A percentile compares a stretch with the other conserved stretches of the same genome.
Conservation (phyloP, 805 yeast species). For the Metschnikowia colocasiae region DNA sequence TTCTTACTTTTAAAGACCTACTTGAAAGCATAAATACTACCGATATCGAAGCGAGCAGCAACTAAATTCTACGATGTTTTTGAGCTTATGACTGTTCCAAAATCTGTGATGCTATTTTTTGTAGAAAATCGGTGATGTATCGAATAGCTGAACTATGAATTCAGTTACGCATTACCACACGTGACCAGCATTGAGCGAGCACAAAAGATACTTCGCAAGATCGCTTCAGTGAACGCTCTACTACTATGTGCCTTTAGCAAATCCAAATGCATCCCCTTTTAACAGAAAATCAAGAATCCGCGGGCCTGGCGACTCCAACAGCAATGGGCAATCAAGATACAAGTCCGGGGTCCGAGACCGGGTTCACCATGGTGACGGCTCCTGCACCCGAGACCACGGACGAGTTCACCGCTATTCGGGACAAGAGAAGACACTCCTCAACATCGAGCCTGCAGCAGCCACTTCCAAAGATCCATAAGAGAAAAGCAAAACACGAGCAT, state of each 20-base stretch:
- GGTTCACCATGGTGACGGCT: neutral
- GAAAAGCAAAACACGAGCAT: constrained; percentile 27
- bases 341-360: neutral
- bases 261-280: neutral
- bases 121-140: too few relatives aligned
- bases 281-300: neutral
- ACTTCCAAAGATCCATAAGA: constrained; percentile 25
- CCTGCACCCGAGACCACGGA: neutral
- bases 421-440: constrained; percentile 40
- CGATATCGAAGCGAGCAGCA: neutral
- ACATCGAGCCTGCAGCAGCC: constrained; percentile 23
- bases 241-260: neutral
- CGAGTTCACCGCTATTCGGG: neutral
- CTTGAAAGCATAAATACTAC: neutral
- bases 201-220: constrained; percentile 3
- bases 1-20: neutral
- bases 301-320: neutral
- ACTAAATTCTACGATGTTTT: neutral
- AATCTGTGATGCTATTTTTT: too few relatives aligned
- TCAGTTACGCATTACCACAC: neutral
- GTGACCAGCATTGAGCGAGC: constrained; percentile 4
- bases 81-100: too few relatives aligned
- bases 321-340: neutral
- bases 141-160: too few relatives aligned
- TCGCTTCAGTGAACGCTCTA: neutral